Evolutionary conservation across 2,329 filamentous ascomycete genomes (phyloP).

Genomic region (Alternaria arbusti): DNA sequence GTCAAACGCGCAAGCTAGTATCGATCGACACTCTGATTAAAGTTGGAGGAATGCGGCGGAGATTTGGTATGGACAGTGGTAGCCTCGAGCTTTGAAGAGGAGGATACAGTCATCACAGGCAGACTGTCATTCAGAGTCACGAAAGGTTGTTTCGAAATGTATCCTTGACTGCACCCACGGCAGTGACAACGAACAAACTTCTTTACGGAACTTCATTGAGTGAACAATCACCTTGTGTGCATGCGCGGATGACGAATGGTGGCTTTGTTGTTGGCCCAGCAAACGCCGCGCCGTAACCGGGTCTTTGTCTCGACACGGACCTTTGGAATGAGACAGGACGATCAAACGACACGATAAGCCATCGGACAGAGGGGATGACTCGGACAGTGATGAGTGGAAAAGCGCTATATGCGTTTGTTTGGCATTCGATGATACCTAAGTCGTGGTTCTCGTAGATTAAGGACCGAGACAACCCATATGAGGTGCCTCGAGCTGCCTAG

Average conservation of each 20-base stretch:
- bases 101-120: slow-evolving; percentile 17
- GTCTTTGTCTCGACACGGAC: slow-evolving; percentile 13
- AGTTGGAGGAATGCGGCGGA: background rate
- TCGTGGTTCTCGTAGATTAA: slow-evolving; percentile 8
- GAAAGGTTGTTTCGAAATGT: slow-evolving; percentile 33
- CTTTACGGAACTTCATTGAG: background rate
- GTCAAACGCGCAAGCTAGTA: background rate
- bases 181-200: slow-evolving; percentile 16
- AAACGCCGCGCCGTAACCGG: slow-evolving; percentile 20
- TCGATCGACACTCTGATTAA: background rate
- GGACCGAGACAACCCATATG: background rate
- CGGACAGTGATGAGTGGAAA: slow-evolving; percentile 28
- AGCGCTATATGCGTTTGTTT: slow-evolving; percentile 21
- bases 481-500: background rate
- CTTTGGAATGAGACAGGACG: background rate
- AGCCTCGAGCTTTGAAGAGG: slow-evolving; percentile 9
- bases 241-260: slow-evolving; percentile 21
- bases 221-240: slow-evolving; percentile 25
- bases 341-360: background rate
- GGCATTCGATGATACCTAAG: slow-evolving; percentile 12
- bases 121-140: slow-evolving; percentile 14
- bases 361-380: background rate
- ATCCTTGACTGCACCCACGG: slow-evolving; percentile 16
- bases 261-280: slow-evolving; percentile 27
- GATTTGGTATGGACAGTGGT: background rate